phyloP scores from a whole-genome alignment of 2,329 filamentous ascomycete genomes.

The Exserohilum turcica region DNA sequence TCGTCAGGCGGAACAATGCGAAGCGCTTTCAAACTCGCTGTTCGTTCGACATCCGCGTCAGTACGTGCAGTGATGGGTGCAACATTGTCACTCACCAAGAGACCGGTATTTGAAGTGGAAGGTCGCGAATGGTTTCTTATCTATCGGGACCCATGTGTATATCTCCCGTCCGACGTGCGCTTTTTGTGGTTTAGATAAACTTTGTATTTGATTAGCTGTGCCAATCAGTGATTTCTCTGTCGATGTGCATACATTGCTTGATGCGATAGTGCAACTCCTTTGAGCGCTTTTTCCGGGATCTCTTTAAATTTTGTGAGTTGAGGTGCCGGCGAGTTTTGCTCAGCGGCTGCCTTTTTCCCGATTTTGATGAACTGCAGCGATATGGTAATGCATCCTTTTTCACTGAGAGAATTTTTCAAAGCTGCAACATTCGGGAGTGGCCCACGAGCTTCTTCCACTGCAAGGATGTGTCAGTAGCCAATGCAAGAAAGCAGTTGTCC shows the following conservation, averaged over 20 bases:
- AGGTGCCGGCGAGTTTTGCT: not conserved
- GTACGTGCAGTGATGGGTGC: not conserved
- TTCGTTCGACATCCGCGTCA: not conserved
- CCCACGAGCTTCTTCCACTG: slow-evolving; percentile 2
- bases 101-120: slow-evolving; percentile 18
- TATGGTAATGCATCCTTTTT: not conserved
- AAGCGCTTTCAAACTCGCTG: slow-evolving; percentile 8
- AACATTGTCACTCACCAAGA: slow-evolving; percentile 2
- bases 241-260: slow-evolving; percentile 11
- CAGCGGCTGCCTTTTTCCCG: not conserved
- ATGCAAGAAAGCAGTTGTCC: not conserved
- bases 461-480: not conserved
- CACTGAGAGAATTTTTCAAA: not conserved
- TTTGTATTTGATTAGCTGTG: not conserved
- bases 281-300: slow-evolving; percentile 16
- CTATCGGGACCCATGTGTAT: not conserved
- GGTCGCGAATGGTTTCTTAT: slow-evolving; percentile 5
- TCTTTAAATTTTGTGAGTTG: not conserved
- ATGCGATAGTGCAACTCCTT: slow-evolving; percentile 17
- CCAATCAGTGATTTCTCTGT: not conserved
- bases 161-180: not conserved
- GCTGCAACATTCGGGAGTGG: not conserved
- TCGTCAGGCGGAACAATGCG: not conserved
- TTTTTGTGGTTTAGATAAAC: not conserved
- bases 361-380: not conserved